Evolutionary conservation across 805 yeast species (phyloP).

Genomic region (Teunomyces tritomae): DNA sequence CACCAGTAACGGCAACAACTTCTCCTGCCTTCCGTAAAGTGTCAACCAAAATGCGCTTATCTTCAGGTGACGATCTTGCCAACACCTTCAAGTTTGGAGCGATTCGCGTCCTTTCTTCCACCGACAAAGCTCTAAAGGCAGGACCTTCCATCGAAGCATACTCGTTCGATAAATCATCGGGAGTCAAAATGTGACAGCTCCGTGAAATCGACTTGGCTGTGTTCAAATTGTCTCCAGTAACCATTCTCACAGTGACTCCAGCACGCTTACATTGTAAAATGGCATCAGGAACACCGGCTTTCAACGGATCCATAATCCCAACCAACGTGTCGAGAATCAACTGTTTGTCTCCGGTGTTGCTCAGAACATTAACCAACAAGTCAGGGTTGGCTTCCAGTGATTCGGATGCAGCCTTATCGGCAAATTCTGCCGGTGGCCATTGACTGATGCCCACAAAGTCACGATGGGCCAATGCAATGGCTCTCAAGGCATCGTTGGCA

Average conservation of each 20-base stretch:
- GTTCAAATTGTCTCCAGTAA: constrained; percentile 90
- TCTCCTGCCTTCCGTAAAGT: constrained; percentile 78
- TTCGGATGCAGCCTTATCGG: constrained; percentile 21
- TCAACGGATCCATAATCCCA: constrained; percentile 93
- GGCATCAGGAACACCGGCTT: constrained; percentile 87
- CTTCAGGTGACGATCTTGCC: constrained; percentile 96
- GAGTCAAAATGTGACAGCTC: constrained; percentile 73
- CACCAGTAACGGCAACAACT: constrained; percentile 98
- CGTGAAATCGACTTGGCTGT: constrained; percentile 92
- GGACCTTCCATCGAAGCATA: constrained; percentile 91
- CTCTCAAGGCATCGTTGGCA: constrained; percentile 81
- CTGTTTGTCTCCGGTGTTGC: constrained; percentile 22
- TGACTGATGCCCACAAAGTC: constrained; percentile 49
- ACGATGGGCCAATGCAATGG: constrained; percentile 82
- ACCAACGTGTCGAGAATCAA: constrained; percentile 69
- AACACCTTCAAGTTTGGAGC: constrained; percentile 80
- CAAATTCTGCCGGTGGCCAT: constrained; percentile 70
- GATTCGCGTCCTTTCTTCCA: constrained; percentile 51
- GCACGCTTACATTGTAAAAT: constrained; percentile 83
- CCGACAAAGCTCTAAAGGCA: constrained; percentile 64
- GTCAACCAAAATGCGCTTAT: constrained; percentile 82
- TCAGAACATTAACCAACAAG: constrained; percentile 26
- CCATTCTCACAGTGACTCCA: constrained; percentile 96
- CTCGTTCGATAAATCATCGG: constrained; percentile 51
- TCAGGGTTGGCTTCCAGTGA: constrained; percentile 35